phyloP scores from a whole-genome alignment of 2,329 filamentous ascomycete genomes.

The Exophiala mesophila region DNA sequence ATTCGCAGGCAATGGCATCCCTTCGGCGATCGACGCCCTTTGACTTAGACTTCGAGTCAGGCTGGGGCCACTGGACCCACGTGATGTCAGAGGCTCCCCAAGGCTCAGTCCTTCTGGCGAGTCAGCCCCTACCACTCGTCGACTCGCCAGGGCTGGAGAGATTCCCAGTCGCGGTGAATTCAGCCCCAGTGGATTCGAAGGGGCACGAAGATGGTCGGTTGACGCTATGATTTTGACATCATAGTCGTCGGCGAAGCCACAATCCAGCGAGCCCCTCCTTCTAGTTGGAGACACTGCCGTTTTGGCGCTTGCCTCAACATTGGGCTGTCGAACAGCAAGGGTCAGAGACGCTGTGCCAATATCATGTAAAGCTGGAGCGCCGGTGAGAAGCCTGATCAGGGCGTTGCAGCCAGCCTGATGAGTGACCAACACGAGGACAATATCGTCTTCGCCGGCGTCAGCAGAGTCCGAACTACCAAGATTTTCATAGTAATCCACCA shows the following conservation, averaged over 20 bases:
- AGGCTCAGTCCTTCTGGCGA: conserved; percentile 24
- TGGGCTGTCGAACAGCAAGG: conserved; percentile 65
- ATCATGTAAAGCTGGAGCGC: conserved; percentile 85
- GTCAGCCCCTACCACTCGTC: conserved; percentile 20
- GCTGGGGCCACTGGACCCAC: conserved; percentile 4
- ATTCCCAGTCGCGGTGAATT: conserved; percentile 25
- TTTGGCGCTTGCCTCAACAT: conserved; percentile 19
- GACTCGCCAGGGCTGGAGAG: conserved; percentile 24
- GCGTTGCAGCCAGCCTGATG: conserved; percentile 97
- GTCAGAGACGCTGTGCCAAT: conserved; percentile 87
- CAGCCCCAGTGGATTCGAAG: conserved; percentile 32
- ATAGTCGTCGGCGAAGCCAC: conserved; percentile 48
- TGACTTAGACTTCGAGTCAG: conserved; percentile 17
- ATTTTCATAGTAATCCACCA: conserved; percentile 74
- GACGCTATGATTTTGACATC: conserved; percentile 57
- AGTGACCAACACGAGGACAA: conserved; percentile 81
- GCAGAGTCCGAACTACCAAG: conserved; percentile 40
- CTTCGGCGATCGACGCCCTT: conserved; percentile 13
- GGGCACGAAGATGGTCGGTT: conserved; percentile 55
- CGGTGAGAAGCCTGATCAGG: conserved; percentile 83
- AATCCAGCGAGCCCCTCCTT: conserved; percentile 26
- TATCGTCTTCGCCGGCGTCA: conserved; percentile 58
- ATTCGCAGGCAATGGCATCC: conserved; percentile 3
- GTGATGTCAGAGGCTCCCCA: conserved; percentile 18
- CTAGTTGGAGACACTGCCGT: conserved; percentile 14